These are phyloP conservation scores for Penicillium sp. DNA, from an alignment of 2,329 filamentous ascomycete species.

Conservation along the genomic window DNA sequence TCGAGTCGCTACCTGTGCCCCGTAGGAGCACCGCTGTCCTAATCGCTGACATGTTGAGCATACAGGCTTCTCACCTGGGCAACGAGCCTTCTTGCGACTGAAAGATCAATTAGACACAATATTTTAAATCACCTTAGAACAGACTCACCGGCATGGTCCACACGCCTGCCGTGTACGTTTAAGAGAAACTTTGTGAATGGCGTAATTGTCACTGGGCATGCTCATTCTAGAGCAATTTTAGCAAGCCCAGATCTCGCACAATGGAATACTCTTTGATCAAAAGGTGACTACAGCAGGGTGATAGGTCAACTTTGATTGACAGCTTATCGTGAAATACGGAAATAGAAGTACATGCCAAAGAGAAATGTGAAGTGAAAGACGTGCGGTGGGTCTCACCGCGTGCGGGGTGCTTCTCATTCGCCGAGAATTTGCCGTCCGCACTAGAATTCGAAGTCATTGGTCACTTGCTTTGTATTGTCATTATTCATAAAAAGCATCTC, in stretches of 20 bases:
- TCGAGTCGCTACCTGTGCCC: constrained; percentile 5
- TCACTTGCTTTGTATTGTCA: no score
- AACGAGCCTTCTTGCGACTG: constrained; percentile 30
- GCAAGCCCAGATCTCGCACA: not conserved
- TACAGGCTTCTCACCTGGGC: constrained; percentile 27
- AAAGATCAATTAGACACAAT: not conserved
- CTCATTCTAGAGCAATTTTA: constrained; percentile 13
- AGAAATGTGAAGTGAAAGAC: not conserved
- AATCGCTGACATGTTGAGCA: constrained; percentile 26
- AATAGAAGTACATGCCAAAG: not conserved
- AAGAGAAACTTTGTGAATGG: constrained; percentile 27
- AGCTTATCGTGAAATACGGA: not conserved
- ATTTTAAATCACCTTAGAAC: not conserved
- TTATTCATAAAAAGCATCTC: no score
- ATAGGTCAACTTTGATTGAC: not conserved
- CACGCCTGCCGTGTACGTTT: constrained; percentile 28
- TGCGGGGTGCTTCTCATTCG: not conserved
- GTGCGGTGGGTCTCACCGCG: not conserved
- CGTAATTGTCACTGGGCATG: constrained; percentile 21
- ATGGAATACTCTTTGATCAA: not conserved
- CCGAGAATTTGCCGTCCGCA: no score
- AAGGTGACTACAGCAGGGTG: not conserved
- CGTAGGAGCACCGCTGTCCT: constrained; percentile 24
- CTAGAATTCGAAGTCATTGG: no score
- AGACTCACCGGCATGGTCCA: constrained; percentile 25